Evolutionary conservation across 805 yeast species (phyloP).

Genomic region (Nakazawaea peltata): DNA sequence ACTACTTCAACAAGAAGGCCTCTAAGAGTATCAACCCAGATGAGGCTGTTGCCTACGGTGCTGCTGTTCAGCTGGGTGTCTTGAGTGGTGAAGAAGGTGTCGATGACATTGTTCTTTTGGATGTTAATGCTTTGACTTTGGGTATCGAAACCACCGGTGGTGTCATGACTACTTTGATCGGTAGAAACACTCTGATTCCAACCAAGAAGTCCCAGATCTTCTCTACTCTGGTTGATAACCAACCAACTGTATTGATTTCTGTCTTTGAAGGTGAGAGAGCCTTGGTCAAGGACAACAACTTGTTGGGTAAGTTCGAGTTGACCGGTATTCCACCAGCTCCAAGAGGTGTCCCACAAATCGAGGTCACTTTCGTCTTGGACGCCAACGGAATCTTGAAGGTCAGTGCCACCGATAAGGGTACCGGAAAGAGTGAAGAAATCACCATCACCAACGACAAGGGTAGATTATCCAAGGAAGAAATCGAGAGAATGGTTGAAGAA

Average conservation of each 20-base stretch:
- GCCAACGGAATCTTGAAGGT: constrained; percentile 86
- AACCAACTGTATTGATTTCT: constrained; percentile 90
- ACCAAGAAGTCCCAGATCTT: constrained; percentile 92
- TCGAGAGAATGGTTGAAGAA: constrained; percentile 96
- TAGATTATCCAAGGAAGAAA: constrained; percentile 87
- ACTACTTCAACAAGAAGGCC: constrained; percentile 87
- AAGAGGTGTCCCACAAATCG: constrained; percentile 87
- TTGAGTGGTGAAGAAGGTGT: constrained; percentile 93
- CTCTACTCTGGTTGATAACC: constrained; percentile 95
- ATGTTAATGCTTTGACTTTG: constrained; percentile 87
- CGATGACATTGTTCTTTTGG: constrained; percentile 82
- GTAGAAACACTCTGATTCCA: constrained; percentile 93
- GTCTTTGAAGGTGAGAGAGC: constrained; percentile 97
- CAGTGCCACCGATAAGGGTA: constrained; percentile 85
- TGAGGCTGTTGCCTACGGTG: constrained; percentile 99
- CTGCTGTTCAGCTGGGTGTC: constrained; percentile 99
- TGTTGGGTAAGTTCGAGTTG: constrained; percentile 79
- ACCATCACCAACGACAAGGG: constrained; percentile 93
- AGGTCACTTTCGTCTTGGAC: constrained; percentile 82
- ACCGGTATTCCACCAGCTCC: constrained; percentile 88
- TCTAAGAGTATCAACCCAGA: constrained; percentile 98
- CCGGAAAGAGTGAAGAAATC: constrained; percentile 86
- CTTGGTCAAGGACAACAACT: constrained; percentile 86
- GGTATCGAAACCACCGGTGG: constrained; percentile 98
- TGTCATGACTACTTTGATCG: constrained; percentile 91